Percentiles rank a stretch among this genome's conserved stretches.
Conservation (phyloP, 129 eudicot species). For the Calendula officinalis region DNA sequence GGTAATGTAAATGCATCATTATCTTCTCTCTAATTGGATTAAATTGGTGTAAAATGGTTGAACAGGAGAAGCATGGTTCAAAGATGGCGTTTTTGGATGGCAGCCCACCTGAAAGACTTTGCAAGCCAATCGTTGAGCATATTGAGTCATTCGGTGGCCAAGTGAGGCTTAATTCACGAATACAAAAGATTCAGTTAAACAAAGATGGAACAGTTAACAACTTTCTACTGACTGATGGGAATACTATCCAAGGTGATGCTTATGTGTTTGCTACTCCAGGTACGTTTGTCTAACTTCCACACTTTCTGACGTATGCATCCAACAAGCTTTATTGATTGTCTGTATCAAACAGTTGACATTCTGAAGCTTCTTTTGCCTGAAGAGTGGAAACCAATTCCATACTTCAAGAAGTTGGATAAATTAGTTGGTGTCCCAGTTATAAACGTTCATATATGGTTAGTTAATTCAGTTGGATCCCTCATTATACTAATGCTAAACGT, state of each 20-base stretch:
- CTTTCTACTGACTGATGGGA: conserved; percentile 67
- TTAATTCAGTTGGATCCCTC: conserved; percentile 14
- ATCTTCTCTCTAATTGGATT: conserved; percentile 7
- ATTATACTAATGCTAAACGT: conserved; percentile 14
- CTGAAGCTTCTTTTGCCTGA: conserved; percentile 94
- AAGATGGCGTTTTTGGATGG: conserved; percentile 99
- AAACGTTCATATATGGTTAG: conserved; percentile 98
- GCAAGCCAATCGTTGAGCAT: conserved; percentile 87
- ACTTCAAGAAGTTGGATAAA: conserved; percentile 89
- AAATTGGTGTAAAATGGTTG: conserved; percentile 19
- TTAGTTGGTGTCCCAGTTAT: conserved; percentile 98
- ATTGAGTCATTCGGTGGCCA: conserved; percentile 80
- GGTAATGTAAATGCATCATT: conserved; percentile 37
- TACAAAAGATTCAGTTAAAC: conserved; percentile 73
- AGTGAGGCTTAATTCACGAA: conserved; percentile 77
- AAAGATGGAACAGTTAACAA: conserved; percentile 71
- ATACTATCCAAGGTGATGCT: conserved; percentile 69
- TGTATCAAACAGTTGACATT: conserved; percentile 72
- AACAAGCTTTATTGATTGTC: conserved; percentile 23
- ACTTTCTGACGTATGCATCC: neutral
- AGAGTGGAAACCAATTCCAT: conserved; percentile 84
- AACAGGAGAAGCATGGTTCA: conserved; percentile 96
- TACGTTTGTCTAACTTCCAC: conserved; percentile 20
- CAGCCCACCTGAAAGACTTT: conserved; percentile 96
- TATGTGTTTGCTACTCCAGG: conserved; percentile 97